These are phyloP conservation scores for Meyerozyma sp. DNA, from an alignment of 1,139 yeast genomes.

Conservation along the genomic window DNA sequence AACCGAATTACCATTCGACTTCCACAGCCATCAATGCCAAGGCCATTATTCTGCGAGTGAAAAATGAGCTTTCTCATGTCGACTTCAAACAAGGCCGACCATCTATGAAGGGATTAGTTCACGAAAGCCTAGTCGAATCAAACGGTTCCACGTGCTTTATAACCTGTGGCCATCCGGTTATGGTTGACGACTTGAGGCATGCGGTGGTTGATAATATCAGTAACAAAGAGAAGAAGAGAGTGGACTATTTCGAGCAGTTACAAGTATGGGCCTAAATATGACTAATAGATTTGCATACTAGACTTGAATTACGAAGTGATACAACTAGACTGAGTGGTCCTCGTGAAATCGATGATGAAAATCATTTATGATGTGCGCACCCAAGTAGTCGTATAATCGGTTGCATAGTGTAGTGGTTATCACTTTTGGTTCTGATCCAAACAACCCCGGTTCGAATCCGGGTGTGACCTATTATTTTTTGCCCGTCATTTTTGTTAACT, in stretches of 20 bases:
- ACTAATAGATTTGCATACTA: not conserved
- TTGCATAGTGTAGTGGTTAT: constrained; percentile 14
- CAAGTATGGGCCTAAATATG: constrained; percentile 30
- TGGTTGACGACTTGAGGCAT: constrained; percentile 47
- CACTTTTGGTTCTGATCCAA: constrained; percentile 16
- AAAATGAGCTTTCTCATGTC: constrained; percentile 17
- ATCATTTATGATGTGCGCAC: not conserved
- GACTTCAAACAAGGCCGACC: constrained; percentile 32
- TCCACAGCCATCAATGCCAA: constrained; percentile 1
- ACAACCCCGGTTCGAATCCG: constrained; percentile 18
- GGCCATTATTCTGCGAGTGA: constrained; percentile 6
- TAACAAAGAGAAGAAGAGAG: constrained; percentile 23
- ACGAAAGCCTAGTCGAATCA: constrained; percentile 22
- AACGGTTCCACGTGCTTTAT: constrained; percentile 36
- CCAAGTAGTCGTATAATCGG: not conserved
- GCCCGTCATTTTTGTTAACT: not conserved
- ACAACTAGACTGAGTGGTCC: too few species aligned
- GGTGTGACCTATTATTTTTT: constrained; percentile 13
- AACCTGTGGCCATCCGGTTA: constrained; percentile 48
- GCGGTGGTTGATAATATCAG: constrained; percentile 24
- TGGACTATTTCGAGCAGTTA: constrained; percentile 44
- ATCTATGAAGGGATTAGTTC: constrained; percentile 19
- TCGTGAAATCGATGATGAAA: not conserved
- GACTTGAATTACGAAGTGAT: too few species aligned
- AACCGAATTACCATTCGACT: constrained; percentile 3